Conservation (phyloP, 2,329 filamentous ascomycete genomes). For the Hypoxylon sp. region DNA sequence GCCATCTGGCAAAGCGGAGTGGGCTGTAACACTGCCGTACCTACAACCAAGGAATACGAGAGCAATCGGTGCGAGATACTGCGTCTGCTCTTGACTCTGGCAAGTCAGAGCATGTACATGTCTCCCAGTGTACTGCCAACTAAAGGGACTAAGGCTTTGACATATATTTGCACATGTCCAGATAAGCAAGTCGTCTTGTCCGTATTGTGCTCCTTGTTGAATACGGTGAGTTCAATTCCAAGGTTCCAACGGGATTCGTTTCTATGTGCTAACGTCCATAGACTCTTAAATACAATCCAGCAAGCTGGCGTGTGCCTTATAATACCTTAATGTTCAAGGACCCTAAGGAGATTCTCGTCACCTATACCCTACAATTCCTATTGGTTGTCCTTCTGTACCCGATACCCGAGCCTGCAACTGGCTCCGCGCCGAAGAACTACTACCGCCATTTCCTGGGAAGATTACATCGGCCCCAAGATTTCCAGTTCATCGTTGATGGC, state of each 20-base stretch:
- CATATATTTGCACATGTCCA: conserved; percentile 87
- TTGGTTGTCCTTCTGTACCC: conserved; percentile 88
- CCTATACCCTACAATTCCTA: conserved; percentile 92
- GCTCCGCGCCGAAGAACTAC: conserved; percentile 83
- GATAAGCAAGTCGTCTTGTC: conserved; percentile 95
- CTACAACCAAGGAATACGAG: conserved; percentile 92
- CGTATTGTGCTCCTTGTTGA: conserved; percentile 90
- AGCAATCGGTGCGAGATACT: conserved; percentile 93
- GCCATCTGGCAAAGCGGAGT: conserved; percentile 99
- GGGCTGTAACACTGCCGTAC: conserved; percentile 90
- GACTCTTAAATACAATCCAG: conserved; percentile 96
- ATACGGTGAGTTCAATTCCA: conserved; percentile 85
- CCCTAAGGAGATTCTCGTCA: conserved; percentile 89
- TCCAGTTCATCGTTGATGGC: conserved; percentile 96
- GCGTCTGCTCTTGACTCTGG: conserved; percentile 85
- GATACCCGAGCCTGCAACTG: conserved; percentile 81
- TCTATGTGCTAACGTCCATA: conserved; percentile 55
- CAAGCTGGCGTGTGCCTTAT: conserved; percentile 93
- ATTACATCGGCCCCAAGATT: conserved; percentile 93
- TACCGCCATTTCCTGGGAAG: conserved; percentile 94
- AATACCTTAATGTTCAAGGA: conserved; percentile 94
- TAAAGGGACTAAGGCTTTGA: conserved; percentile 85
- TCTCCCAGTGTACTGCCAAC: conserved; percentile 84
- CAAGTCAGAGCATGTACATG: conserved; percentile 95
- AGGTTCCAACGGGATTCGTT: not conserved